Conservation (phyloP, 169 alveolate genomes). For the Besnoitia besnoiti region DNA sequence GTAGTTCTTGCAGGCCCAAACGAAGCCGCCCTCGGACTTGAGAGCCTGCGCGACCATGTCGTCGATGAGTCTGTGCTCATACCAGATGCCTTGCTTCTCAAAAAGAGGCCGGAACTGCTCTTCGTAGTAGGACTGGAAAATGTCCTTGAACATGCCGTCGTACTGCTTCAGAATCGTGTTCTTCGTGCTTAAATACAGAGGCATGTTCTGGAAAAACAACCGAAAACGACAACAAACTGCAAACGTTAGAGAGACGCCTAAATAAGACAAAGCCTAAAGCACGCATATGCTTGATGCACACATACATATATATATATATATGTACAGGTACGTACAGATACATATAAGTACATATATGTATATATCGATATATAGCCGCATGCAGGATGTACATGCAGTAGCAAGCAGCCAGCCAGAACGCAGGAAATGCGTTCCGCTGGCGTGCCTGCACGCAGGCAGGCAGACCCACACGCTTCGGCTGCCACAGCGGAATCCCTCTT, state of each 20-base stretch:
- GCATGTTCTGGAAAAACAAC: slow-evolving; percentile 75
- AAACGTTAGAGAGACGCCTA: neutral
- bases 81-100: slow-evolving; percentile 85
- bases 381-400: neutral
- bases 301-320: neutral
- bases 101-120: slow-evolving; percentile 82
- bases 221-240: neutral
- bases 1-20: slow-evolving; percentile 98
- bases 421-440: no score
- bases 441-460: no score
- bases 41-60: slow-evolving; percentile 97
- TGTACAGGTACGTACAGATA: neutral
- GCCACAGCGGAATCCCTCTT: no score
- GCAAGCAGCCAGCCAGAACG: neutral
- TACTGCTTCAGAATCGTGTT: slow-evolving; percentile 93
- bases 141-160: slow-evolving; percentile 95
- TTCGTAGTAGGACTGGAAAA: slow-evolving; percentile 90
- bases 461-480: no score
- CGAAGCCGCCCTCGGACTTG: slow-evolving; percentile 96
- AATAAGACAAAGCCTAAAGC: neutral
- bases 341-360: neutral
- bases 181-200: slow-evolving; percentile 93
- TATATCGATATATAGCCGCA: neutral
- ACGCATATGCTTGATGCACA: no score
- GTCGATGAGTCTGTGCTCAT: slow-evolving; percentile 96